Percentiles rank a stretch among this genome's conserved stretches.
Conservation (phyloP, 495 filamentous ascomycete species). For the Aspergillus nidulans region DNA sequence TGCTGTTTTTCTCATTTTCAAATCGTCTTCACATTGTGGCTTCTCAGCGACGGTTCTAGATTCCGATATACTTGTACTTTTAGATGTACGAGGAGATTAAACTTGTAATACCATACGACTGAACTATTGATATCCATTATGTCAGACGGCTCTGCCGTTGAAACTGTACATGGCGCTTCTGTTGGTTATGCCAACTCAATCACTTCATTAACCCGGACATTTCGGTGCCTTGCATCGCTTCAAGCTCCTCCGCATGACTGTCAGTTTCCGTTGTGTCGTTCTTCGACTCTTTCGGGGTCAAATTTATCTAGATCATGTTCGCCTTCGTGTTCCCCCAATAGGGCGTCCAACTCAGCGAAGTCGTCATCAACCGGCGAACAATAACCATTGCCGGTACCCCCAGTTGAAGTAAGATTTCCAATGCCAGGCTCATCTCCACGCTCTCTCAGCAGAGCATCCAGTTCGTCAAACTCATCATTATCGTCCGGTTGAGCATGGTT, state of each 20-base stretch:
- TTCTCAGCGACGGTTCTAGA: constrained; percentile 2
- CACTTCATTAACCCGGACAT: neutral
- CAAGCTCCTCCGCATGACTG: constrained; percentile 21
- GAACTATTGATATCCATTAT: neutral
- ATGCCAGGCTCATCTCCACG: constrained; percentile 19
- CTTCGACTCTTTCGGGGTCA: neutral
- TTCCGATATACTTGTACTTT: constrained; percentile 3
- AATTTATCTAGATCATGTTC: neutral
- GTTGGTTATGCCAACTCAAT: neutral
- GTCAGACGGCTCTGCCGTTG: neutral
- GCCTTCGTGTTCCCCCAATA: constrained; percentile 33
- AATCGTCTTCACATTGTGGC: neutral
- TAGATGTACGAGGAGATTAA: neutral
- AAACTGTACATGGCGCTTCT: no score
- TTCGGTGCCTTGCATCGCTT: constrained; percentile 32
- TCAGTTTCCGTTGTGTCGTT: neutral
- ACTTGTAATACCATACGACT: neutral
- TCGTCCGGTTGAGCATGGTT: constrained; percentile 19
- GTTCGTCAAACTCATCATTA: constrained; percentile 36
- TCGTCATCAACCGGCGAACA: constrained; percentile 27
- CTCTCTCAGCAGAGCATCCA: constrained; percentile 35
- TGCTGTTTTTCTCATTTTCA: neutral
- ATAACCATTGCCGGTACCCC: neutral
- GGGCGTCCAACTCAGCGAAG: constrained; percentile 29
- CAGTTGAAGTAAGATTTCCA: neutral